Base-by-base conservation (phyloP, 2,329 filamentous ascomycete genomes). In the Colletotrichum melonis region DNA sequence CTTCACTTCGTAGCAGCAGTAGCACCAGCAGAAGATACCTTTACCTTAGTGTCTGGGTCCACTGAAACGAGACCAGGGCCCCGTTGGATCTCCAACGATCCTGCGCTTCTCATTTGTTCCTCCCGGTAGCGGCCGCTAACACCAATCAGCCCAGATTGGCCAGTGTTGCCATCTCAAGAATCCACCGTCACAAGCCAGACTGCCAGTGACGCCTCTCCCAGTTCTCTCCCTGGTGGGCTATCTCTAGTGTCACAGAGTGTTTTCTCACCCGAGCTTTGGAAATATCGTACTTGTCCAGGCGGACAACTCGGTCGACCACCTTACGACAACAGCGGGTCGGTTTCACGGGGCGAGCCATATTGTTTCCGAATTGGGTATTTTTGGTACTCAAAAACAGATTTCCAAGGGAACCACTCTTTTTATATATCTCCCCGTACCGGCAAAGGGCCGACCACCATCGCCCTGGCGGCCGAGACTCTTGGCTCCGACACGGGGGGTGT, bases 401-500 rank as follows among this genome's bases (percentile, higher is more conserved):
- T 19, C 46, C 26, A 46, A 58, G 26, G 35, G 32, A 38, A 52
- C 38, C 67, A 57, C 46, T 62, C 19, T 22, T 28, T 19, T 54
- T 14, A 7, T 38, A 19, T 49, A 22, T 49, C 42, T 49, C 42
- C 42, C 49, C 35, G 24, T 35, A 49, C 58, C 58, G 65, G 58
- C 69, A 60, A 54, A 65, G 67, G 67, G 70, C 26, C 22, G 24
- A 38, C 67, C 67, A 62, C 69, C 60, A 65, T 60, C 59, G 67
- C 67, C 30, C 59, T 65, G 60, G 56, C 60, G 70, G 67, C 62
- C 60, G 70, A 73, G 56, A 66, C 35, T 22, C 71, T 73, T 73
- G 62, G 67, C 71, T 70, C 62, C 71, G 67, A 73, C 67, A 66
- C 67, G 67, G 67, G 52, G n/a, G 52, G 52, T 24, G 49, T 22